Conservation (phyloP, 306 rosid genomes). For the Cucumis sativus region DNA sequence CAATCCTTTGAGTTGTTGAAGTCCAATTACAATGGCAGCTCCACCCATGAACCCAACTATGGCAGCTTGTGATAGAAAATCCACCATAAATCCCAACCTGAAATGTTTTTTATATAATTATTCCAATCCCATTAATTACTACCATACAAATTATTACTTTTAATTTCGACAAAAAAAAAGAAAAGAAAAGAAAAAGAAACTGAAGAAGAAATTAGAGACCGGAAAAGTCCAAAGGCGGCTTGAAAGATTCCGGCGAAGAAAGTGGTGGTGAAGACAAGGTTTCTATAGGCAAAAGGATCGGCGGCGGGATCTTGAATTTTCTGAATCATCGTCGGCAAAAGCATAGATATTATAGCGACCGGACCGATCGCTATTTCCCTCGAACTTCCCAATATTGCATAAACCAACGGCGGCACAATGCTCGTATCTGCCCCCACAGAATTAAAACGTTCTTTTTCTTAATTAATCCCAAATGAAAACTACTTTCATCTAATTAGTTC, state of each 20-base stretch:
- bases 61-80: constrained; percentile 46
- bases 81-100: constrained; percentile 44
- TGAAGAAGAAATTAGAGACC: constrained; percentile 15
- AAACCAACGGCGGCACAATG: constrained; percentile 80
- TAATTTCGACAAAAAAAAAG: too few species aligned
- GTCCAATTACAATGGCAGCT: constrained; percentile 71
- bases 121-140: too few species aligned
- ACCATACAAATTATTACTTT: too few species aligned
- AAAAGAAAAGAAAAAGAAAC: too few species aligned
- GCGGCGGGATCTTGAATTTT: constrained; percentile 41
- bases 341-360: constrained; percentile 73
- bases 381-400: constrained; percentile 83
- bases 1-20: constrained; percentile 69
- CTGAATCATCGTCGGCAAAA: constrained; percentile 60
- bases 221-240: constrained; percentile 56
- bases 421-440: constrained; percentile 41
- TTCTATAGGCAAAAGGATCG: constrained; percentile 51
- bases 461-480: too few species aligned
- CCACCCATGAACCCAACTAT: constrained; percentile 17
- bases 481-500: too few species aligned
- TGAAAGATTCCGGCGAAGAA: constrained; percentile 81
- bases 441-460: not conserved
- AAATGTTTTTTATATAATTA: not conserved
- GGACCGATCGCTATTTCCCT: constrained; percentile 85
- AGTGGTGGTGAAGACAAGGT: constrained; percentile 53